A percentile compares a stretch with the other conserved stretches of the same genome.
Evolutionary conservation across 768 basidiomycete genomes (phyloP).

Genomic region (Leccinum truebloodii): DNA sequence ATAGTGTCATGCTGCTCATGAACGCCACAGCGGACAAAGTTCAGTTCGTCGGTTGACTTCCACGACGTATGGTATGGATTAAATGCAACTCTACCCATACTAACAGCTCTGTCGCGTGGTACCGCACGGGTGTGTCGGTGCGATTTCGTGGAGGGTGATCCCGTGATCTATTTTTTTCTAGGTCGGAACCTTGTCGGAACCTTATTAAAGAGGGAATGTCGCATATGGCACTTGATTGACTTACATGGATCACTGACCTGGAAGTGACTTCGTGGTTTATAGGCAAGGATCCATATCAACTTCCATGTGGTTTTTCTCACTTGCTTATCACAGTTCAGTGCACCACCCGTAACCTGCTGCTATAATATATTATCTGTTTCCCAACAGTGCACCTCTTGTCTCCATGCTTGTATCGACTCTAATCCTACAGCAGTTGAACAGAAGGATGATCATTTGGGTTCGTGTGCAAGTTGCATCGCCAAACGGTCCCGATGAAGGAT

Average conservation of each 20-base stretch:
- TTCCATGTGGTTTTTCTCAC: neutral
- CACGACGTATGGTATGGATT: neutral
- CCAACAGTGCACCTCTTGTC: neutral
- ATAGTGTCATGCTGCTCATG: neutral
- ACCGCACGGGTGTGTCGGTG: neutral
- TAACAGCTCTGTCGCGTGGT: slow-evolving; percentile 5
- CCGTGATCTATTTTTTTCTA: neutral
- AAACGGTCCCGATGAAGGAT: neutral
- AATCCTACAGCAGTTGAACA: neutral
- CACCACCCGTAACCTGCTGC: slow-evolving; percentile 5
- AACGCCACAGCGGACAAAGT: neutral
- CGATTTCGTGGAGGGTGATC: neutral
- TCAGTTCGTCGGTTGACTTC: neutral
- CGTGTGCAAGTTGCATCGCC: neutral
- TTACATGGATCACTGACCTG: slow-evolving; percentile 1
- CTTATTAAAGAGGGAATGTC: neutral
- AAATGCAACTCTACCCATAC: neutral
- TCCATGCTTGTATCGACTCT: neutral
- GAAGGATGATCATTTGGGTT: slow-evolving; percentile 2
- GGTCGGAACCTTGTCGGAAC: neutral
- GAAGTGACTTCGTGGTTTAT: neutral
- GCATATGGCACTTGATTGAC: neutral
- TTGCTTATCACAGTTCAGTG: neutral
- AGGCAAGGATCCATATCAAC: neutral
- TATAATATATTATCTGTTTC: neutral